Evolutionary conservation across 2,329 filamentous ascomycete genomes (phyloP), one percentile per base, ranked within the genome.

Genomic region (Dactylellina cionopaga): DNA sequence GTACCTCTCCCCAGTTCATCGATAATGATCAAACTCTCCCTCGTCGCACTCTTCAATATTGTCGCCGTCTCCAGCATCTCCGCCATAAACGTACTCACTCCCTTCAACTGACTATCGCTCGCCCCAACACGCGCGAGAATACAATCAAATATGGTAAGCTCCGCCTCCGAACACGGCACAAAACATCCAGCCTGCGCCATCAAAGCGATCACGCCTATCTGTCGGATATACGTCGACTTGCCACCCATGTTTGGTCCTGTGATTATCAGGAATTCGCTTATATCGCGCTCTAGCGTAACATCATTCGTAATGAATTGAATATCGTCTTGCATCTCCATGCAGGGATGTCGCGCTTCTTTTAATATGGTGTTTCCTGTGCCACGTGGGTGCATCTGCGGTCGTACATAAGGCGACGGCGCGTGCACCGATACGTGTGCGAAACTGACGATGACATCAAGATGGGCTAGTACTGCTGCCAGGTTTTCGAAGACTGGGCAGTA

Each of bases 31-130:
- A 99, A 86, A 3, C 92, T 96, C 79, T 99, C 95, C 29, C 90
- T 88, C 0, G 95, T 99, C 1, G 95, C 95, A 0, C 92, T 96
- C 82, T 98, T 98, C 78, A 99, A 88, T 75, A 99, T 99, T 80
- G 98, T 98, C 76, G 95, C 92, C 0, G 95, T 99, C 80, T 99
- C 95, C 19, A 99, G 86, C 95, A 99, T 99, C 82, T 99, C 95
- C 1, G 95, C 95, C 96, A 99, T 99, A 81, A 99, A 99, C 0
- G 95, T 99, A 2, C 92, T 96, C 1, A 99, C 95, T 33, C 95
- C 95, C 82, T 98, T 98, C 74, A 99, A 89, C 80, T 98, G 95
- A 5, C 92, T 96, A 81, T 99, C 96, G 77, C 91, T 95, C 5
- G 95, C 96, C 41, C 96, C 95, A 0, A 99, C 95, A 76, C 95